Conservation (phyloP, 2,329 filamentous ascomycete species). For the Orbilia ellipsospora region DNA sequence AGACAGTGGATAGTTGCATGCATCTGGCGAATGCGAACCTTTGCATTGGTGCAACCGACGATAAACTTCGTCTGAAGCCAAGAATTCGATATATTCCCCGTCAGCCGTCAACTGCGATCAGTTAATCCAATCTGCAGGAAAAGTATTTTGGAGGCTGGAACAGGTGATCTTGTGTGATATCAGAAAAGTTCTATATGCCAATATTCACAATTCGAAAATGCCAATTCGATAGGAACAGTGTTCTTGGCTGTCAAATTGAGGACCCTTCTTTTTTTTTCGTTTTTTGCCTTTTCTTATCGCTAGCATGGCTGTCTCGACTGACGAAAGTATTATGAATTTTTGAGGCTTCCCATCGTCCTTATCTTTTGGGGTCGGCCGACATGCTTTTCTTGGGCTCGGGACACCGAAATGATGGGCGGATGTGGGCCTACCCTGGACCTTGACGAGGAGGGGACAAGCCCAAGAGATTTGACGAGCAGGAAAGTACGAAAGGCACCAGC, state of each 20-base stretch:
- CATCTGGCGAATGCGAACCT: background rate
- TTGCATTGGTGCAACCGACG: constrained; percentile 3
- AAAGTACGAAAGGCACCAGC: constrained; percentile 6
- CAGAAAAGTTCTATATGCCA: background rate
- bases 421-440: constrained; percentile 11
- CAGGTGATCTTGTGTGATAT: constrained; percentile 12
- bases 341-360: constrained; percentile 5
- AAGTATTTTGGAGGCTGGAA: constrained; percentile 31
- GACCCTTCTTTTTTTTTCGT: background rate
- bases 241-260: too few species aligned
- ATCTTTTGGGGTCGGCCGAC: constrained; percentile 47
- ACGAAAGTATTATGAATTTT: constrained; percentile 47
- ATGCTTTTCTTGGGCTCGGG: constrained; percentile 1
- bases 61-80: constrained; percentile 1
- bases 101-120: constrained; percentile 9
- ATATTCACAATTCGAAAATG: constrained; percentile 1
- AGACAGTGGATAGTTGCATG: background rate
- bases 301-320: constrained; percentile 12
- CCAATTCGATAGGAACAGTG: background rate
- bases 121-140: background rate
- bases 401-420: background rate
- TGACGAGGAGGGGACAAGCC: constrained; percentile 12
- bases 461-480: too few species aligned
- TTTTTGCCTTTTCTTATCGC: constrained; percentile 37
- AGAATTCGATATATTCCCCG: background rate